Base-by-base conservation (phyloP, 1,139 yeast species). In the Taphrina betulina region DNA sequence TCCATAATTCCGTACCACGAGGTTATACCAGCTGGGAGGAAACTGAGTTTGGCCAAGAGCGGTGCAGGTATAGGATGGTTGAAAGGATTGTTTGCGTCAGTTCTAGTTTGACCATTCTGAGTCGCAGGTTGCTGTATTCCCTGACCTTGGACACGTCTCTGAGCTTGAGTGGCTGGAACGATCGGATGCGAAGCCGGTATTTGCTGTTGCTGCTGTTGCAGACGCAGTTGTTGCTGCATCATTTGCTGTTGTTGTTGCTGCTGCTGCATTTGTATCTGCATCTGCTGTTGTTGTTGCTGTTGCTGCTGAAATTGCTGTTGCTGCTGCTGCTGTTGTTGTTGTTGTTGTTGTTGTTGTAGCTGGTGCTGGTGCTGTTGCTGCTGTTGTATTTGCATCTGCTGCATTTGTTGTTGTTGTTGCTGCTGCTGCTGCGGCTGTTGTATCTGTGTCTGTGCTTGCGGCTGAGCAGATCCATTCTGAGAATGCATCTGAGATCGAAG, bases 11-110 rank as follows among this genome's bases (percentile, higher is more conserved):
- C 34, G 26, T 22, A 26, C 54, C 54, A 50, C 4, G 46, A 19
- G 7, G 40, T 50, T 40, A 31, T 34, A 16, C 54, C 54, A 3
- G 54, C 34, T 19, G 54, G 54, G 20, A 50, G 23, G 20, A 31
- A 31, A 22, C 29, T 16, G 14, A 50, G 36, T 5, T 42, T 17
- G n/a, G 46, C 44, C 17, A 50, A 26, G 14, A 50, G 19, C 7
- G 38, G 38, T 3, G 40, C 40, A 3, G 54, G 54, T 10, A 50
- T 50, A 2, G 54, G 45, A 17, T 50, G 41, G 14, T 29, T 29
- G 20, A 48, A 20, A 5, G 53, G 53, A n/a, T 48, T 48, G 20
- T 20, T 26, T 14, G 41, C 34, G 23, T 48, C 53, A 17, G 17
- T 29, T 12, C 20, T 26, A 5, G 34, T 26, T 5, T 38, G 37